Evolutionary conservation across 495 filamentous ascomycete genomes (phyloP).

Genomic region (Penicillium canescens): DNA sequence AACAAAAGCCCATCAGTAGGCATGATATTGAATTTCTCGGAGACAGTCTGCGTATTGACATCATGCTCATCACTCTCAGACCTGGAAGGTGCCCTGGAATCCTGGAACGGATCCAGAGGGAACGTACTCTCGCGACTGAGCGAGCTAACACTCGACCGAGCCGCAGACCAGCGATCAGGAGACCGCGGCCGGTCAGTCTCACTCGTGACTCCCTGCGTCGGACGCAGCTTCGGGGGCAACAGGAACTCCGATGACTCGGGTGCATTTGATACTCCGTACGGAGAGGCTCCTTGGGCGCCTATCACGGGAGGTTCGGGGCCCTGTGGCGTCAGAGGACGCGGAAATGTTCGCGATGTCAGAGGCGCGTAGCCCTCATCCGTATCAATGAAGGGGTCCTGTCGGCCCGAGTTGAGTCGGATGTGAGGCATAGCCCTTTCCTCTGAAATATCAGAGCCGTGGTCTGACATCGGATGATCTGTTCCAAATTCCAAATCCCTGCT

Average conservation of each 20-base stretch:
- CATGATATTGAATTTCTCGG: slow-evolving; percentile 76
- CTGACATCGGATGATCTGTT: slow-evolving; percentile 15
- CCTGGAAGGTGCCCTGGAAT: slow-evolving; percentile 63
- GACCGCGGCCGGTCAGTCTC: neutral
- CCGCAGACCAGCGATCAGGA: slow-evolving; percentile 8
- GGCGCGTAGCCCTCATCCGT: slow-evolving; percentile 27
- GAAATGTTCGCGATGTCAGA: slow-evolving; percentile 20
- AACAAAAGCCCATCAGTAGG: slow-evolving; percentile 69
- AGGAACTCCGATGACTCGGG: slow-evolving; percentile 61
- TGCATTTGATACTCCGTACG: slow-evolving; percentile 29
- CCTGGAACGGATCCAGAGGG: slow-evolving; percentile 44
- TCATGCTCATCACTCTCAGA: slow-evolving; percentile 65
- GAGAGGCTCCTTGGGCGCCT: slow-evolving; percentile 22
- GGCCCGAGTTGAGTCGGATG: slow-evolving; percentile 60
- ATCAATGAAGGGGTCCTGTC: slow-evolving; percentile 49
- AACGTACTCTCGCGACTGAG: slow-evolving; percentile 54
- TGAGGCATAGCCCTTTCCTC: slow-evolving; percentile 41
- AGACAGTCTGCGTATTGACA: slow-evolving; percentile 75
- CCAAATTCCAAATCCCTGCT: neutral
- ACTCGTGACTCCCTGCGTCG: slow-evolving; percentile 5
- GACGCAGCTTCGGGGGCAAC: slow-evolving; percentile 51
- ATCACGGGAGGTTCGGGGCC: slow-evolving; percentile 8
- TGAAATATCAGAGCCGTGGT: slow-evolving; percentile 13
- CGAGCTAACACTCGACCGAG: slow-evolving; percentile 29
- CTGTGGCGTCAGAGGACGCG: slow-evolving; percentile 26